Evolutionary conservation across 441 rosid genomes (phyloP), one percentile per base, ranked within the genome.

Genomic region (Adansonia gregorii): DNA sequence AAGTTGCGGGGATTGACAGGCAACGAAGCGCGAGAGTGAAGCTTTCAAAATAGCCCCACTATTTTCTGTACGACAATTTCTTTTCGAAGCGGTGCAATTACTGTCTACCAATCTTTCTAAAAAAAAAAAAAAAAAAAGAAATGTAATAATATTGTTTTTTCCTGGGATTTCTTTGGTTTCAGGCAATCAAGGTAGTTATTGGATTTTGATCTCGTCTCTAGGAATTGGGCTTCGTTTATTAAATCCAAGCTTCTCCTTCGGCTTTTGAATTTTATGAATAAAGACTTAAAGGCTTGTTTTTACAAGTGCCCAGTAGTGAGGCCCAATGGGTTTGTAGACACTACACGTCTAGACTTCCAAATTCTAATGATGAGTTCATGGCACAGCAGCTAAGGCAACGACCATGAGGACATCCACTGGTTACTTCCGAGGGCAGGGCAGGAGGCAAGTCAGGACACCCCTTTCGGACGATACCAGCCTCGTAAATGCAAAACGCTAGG

Each of bases 401-500:
- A 6, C 41, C 11, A 22, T 0, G 55, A 20, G 27, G 35, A 68
- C 39, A 11, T 46, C 56, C 52, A 10, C 49, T 46, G 55, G 12
- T 67, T 46, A 67, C 56, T 46, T 14, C 48, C n/a, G 12, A 7
- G 10, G 67, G 1, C 15, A 43, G 8, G 54, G 54, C 35, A 19
- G 8, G 43, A 4, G 14, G 2, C 8, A 45, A 17, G 12, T 27
- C 31, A 27, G 48, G 48, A 9, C 65, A 54, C 17, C 64, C 75
- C 43, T 73, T 73, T 73, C 76, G 43, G 8, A 67, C 6, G 78
- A 45, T 64, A 46, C 64, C 46, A 8, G 54, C 81, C 80, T 74
- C 70, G 74, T 68, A 52, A 52, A 61, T 31, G 76, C 56, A 31
- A 78, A 52, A 35, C 3, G 11, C 11, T 70, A 6, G n/a, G 20